Base-by-base conservation (phyloP, 495 filamentous ascomycete species). In the Friedmanniomyces simplex region DNA sequence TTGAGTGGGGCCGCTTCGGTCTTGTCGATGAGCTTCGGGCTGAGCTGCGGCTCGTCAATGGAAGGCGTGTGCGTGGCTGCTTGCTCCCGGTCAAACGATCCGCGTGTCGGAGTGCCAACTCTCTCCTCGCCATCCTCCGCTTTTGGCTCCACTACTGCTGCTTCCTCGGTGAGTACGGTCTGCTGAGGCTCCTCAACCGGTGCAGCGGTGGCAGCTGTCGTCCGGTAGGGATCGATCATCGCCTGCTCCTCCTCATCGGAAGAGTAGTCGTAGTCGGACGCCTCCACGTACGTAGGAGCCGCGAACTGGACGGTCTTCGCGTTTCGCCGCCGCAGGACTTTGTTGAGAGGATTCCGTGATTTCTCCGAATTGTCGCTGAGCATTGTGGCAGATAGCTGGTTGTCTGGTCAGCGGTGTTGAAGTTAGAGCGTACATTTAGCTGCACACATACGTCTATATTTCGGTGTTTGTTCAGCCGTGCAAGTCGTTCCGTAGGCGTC, bases 401-500 rank as follows among this genome's bases (percentile, higher is more conserved):
- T 10, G 50, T 4, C 47, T 28, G 14, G 50, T 62, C 42, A 61
- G 59, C 32, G n/a, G 12, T 25, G 46, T 30, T 12, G 8, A 42
- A 20, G 2, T 16, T 2, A 32, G 4, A 10, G n/a, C n/a, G 12
- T 22, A 30, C 25, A 52, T n/a, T 20, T 2, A 32, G 32, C 20
- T n/a, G 16, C 12, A 36, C 36, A 75, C 87, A 59, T 80, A 94
- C 89, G 75, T 99, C 93, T 59, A 97, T 89, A 69, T 99, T 99
- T 59, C 93, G 78, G 70, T 99, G 93, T 68, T 99, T 99, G 71
- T 99, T 99, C 50, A 97, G 73, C 61, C 93, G 79, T 32, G 93
- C 93, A 43, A 99, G 70, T 68, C 93, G 79, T 71, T 99, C 93
- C 13, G 91, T 96, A 7, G 94, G 94, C 8, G 94, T 99, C 70